Percentiles rank a stretch among this genome's conserved stretches.
Evolutionary conservation across 805 yeast genomes (phyloP).

Genomic region (Myxozyma geophila): DNA sequence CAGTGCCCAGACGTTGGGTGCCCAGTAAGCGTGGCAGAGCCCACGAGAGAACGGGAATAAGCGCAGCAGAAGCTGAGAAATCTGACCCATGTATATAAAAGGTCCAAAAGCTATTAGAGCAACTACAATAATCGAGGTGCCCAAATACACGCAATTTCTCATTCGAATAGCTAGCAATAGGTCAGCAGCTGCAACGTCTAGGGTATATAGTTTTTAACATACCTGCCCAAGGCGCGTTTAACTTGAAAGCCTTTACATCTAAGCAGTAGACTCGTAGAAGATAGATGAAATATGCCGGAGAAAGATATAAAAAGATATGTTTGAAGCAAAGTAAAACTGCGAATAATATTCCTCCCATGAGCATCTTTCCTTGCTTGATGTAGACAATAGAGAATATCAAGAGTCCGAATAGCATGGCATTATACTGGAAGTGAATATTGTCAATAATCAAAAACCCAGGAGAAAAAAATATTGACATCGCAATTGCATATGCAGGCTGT

Average conservation of each 20-base stretch:
- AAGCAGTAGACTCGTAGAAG: conserved; percentile 74
- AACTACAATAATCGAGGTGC: conserved; percentile 62
- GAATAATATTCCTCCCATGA: conserved; percentile 59
- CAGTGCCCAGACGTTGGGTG: conserved; percentile 96
- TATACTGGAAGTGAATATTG: conserved; percentile 96
- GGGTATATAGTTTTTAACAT: not conserved
- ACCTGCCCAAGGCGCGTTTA: conserved; percentile 10
- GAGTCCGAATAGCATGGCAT: conserved; percentile 89
- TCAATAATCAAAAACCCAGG: conserved; percentile 92
- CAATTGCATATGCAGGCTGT: conserved; percentile 69
- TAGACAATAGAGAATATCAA: conserved; percentile 72
- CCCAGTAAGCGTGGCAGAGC: conserved; percentile 98
- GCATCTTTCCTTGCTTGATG: conserved; percentile 62
- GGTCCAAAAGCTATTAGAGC: conserved; percentile 79
- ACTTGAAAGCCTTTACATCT: conserved; percentile 4
- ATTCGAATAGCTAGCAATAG: conserved; percentile 36
- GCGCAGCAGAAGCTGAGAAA: conserved; percentile 68
- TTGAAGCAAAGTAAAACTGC: conserved; percentile 84
- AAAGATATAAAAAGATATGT: conserved; percentile 88
- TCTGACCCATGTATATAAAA: conserved; percentile 62
- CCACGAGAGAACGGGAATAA: conserved; percentile 95
- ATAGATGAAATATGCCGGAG: conserved; percentile 89
- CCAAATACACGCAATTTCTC: conserved; percentile 62
- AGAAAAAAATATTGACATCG: conserved; percentile 78
- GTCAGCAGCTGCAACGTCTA: conserved; percentile 4